These are phyloP conservation scores for Penicillium carneum DNA, from an alignment of 2,329 filamentous ascomycete genomes.

Conservation along the genomic window DNA sequence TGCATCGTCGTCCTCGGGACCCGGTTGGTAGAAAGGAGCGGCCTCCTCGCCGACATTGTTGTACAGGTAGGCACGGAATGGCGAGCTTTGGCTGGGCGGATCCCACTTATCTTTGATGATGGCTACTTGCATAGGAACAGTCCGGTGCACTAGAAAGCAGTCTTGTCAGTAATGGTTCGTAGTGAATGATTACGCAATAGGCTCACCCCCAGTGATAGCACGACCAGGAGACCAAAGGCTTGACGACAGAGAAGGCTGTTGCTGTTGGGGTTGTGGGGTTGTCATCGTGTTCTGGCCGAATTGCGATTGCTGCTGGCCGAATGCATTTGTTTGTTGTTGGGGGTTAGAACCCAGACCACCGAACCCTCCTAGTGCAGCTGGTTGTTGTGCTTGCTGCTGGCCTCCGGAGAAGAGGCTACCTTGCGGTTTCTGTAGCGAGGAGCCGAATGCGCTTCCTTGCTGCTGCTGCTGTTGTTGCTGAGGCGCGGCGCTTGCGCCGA, in stretches of 20 bases:
- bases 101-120: constrained; percentile 71
- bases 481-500: constrained; percentile 35
- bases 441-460: constrained; percentile 38
- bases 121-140: constrained; percentile 66
- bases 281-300: constrained; percentile 52
- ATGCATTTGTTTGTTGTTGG: constrained; percentile 36
- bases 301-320: constrained; percentile 50
- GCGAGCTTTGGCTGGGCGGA: constrained; percentile 58
- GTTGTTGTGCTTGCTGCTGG: constrained; percentile 29
- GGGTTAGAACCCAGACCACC: constrained; percentile 44
- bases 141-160: constrained; percentile 60
- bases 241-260: constrained; percentile 42
- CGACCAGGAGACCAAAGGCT: constrained; percentile 55
- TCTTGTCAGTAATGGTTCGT: constrained; percentile 23
- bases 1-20: constrained; percentile 63
- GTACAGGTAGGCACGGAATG: constrained; percentile 69
- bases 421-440: constrained; percentile 36
- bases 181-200: constrained; percentile 21
- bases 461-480: constrained; percentile 33
- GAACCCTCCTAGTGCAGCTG: constrained; percentile 48
- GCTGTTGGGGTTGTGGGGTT: constrained; percentile 39
- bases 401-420: constrained; percentile 41
- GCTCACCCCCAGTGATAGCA: constrained; percentile 52
- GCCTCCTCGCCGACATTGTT: constrained; percentile 66
- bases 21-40: constrained; percentile 68